Evolutionary conservation across 2,329 filamentous ascomycete species (phyloP).

Genomic region (Sphaerulina populicola): DNA sequence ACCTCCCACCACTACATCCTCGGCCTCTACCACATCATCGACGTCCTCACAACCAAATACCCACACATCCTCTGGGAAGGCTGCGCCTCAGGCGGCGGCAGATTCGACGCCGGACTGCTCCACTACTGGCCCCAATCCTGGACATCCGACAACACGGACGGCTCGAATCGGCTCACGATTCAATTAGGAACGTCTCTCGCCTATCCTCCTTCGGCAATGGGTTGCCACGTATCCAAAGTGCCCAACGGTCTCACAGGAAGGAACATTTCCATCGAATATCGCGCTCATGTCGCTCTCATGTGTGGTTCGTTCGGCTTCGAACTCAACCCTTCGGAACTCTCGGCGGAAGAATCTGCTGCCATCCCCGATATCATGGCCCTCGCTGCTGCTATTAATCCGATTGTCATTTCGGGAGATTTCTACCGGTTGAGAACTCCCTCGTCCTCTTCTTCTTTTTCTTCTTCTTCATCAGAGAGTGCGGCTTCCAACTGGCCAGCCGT

Average conservation of each 20-base stretch:
- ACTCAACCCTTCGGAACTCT: conserved; percentile 49
- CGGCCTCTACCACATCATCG: conserved; percentile 55
- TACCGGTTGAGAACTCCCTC: conserved; percentile 38
- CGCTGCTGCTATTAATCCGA: conserved; percentile 51
- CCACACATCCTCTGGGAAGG: conserved; percentile 58
- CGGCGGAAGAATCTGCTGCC: conserved; percentile 44
- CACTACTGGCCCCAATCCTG: conserved; percentile 59
- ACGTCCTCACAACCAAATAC: conserved; percentile 51
- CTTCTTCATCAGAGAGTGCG: conserved; percentile 50
- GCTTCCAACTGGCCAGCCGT: conserved; percentile 59
- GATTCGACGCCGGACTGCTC: conserved; percentile 56
- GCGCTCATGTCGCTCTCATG: conserved; percentile 60
- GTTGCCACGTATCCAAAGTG: conserved; percentile 55
- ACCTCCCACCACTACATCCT: conserved; percentile 54
- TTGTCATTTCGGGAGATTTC: conserved; percentile 52
- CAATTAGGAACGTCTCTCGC: conserved; percentile 57
- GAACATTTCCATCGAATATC: conserved; percentile 50
- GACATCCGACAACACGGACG: conserved; percentile 60
- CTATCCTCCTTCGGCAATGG: conserved; percentile 57
- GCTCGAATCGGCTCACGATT: conserved; percentile 52
- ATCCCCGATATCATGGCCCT: conserved; percentile 49
- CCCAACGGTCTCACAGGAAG: conserved; percentile 53
- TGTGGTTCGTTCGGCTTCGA: conserved; percentile 60
- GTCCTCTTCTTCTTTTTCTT: conserved; percentile 33
- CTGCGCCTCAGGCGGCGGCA: conserved; percentile 56